A percentile compares a stretch with the other conserved stretches of the same genome.
phyloP scores from a whole-genome alignment of 352 stramenopile species.

The Globisporangium paroecandrum region DNA sequence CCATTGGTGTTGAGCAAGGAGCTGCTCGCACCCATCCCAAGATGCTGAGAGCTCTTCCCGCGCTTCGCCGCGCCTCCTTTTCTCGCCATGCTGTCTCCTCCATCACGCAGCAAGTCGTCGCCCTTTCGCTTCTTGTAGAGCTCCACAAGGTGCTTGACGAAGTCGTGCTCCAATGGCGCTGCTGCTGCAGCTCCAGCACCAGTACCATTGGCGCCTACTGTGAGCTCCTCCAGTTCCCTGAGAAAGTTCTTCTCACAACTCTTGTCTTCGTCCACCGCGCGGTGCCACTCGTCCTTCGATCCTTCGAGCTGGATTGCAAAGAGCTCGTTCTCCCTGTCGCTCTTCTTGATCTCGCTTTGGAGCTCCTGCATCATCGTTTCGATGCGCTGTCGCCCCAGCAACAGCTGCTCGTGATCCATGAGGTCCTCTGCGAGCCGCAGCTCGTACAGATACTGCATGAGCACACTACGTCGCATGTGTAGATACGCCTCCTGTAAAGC shows the following conservation, averaged over 20 bases:
- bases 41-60: constrained; percentile 27
- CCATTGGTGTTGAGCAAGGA: constrained; percentile 15
- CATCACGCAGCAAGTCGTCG: constrained; percentile 39
- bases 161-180: constrained; percentile 68
- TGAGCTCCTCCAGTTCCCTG: constrained; percentile 72
- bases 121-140: constrained; percentile 73
- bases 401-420: constrained; percentile 49
- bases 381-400: constrained; percentile 28
- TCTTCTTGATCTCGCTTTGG: constrained; percentile 17
- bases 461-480: constrained; percentile 36
- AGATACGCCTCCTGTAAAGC: constrained; percentile 58
- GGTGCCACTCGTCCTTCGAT: constrained; percentile 64
- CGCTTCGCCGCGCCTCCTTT: constrained; percentile 16
- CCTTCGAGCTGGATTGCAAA: constrained; percentile 50
- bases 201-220: constrained; percentile 19
- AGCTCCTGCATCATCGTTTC: constrained; percentile 23
- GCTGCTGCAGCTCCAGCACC: constrained; percentile 22
- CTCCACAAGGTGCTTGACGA: constrained; percentile 67
- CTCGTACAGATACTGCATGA: constrained; percentile 74
- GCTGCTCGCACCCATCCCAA: constrained; percentile 15
- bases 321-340: constrained; percentile 42
- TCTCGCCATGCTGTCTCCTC: constrained; percentile 15
- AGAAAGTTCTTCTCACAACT: constrained; percentile 54
- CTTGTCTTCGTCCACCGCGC: constrained; percentile 69
- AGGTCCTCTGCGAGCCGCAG: constrained; percentile 54